phyloP scores from a whole-genome alignment of 176 grass and related monocot genomes.

The Hyparrhenia diplandra region DNA sequence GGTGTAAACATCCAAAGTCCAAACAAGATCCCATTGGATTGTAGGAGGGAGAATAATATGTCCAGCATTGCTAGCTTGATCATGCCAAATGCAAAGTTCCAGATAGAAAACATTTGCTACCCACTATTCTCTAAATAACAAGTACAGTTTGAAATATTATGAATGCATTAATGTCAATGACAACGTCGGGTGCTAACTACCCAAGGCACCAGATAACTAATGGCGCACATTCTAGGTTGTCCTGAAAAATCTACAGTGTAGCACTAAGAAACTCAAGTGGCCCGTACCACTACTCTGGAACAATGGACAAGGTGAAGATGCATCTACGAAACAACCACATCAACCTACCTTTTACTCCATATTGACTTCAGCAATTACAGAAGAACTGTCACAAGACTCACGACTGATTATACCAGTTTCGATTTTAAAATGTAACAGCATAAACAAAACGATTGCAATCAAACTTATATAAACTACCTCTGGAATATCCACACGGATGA shows the following conservation, averaged over 20 bases:
- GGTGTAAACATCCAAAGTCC: not conserved
- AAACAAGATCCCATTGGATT: not conserved
- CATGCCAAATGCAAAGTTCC: not conserved
- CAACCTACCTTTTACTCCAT: not conserved
- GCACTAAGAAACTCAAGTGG: not conserved
- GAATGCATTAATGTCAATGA: not conserved
- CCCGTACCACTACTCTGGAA: not conserved
- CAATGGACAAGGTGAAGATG: conserved; percentile 11
- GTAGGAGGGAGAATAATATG: conserved; percentile 21
- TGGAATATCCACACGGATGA: conserved; percentile 51
- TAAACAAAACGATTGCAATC: not conserved
- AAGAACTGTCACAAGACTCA: not conserved
- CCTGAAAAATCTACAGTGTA: not conserved
- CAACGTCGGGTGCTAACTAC: not conserved
- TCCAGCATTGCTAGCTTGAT: not conserved
- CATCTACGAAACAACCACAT: not conserved
- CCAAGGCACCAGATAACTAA: not conserved
- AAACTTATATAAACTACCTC: conserved; percentile 22
- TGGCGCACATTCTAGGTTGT: not conserved
- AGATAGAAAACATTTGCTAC: conserved; percentile 15
- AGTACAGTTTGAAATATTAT: not conserved
- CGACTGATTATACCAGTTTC: not conserved
- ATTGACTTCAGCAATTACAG: conserved; percentile 18
- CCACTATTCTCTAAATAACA: not conserved
- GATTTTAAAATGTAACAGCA: not conserved